phyloP scores from a whole-genome alignment of 2,329 filamentous ascomycete genomes.

The Aspergillus eucalypticola region DNA sequence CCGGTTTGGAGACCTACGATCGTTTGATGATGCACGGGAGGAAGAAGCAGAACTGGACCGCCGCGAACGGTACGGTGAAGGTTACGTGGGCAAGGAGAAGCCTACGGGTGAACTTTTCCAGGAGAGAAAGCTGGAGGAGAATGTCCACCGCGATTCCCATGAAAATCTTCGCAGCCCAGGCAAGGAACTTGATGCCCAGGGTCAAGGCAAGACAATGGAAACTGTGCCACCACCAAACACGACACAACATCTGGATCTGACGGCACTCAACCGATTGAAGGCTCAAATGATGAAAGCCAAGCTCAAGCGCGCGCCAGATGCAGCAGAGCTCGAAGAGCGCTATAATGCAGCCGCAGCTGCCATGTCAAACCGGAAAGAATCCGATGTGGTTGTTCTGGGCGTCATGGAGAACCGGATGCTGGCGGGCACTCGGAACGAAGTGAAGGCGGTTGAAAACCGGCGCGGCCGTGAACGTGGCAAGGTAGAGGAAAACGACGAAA shows the following conservation, averaged over 20 bases:
- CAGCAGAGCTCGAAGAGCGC: conserved; percentile 73
- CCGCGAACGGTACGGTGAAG: conserved; percentile 76
- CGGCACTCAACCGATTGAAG: conserved; percentile 81
- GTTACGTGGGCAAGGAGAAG: conserved; percentile 81
- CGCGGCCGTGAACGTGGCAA: conserved; percentile 80
- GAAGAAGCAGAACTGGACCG: conserved; percentile 90
- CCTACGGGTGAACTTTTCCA: conserved; percentile 84
- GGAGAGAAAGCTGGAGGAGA: conserved; percentile 67
- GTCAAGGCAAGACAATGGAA: conserved; percentile 60
- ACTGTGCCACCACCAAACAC: conserved; percentile 54
- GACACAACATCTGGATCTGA: conserved; percentile 67
- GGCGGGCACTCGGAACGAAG: conserved; percentile 72
- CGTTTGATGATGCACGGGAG: conserved; percentile 90
- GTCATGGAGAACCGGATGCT: conserved; percentile 89
- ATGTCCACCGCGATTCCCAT: conserved; percentile 44
- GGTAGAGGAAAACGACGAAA: conserved; percentile 90
- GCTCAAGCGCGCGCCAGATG: conserved; percentile 73
- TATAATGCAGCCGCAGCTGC: conserved; percentile 75
- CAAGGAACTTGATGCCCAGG: conserved; percentile 38
- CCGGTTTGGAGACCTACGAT: conserved; percentile 74
- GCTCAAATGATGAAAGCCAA: conserved; percentile 97
- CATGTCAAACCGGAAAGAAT: conserved; percentile 58
- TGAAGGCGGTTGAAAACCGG: conserved; percentile 74
- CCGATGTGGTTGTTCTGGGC: conserved; percentile 75
- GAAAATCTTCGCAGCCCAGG: conserved; percentile 34